A percentile compares a stretch with the other conserved stretches of the same genome.
Conservation (phyloP, 805 yeast species). For the Wickerhamiella sorbophila region DNA sequence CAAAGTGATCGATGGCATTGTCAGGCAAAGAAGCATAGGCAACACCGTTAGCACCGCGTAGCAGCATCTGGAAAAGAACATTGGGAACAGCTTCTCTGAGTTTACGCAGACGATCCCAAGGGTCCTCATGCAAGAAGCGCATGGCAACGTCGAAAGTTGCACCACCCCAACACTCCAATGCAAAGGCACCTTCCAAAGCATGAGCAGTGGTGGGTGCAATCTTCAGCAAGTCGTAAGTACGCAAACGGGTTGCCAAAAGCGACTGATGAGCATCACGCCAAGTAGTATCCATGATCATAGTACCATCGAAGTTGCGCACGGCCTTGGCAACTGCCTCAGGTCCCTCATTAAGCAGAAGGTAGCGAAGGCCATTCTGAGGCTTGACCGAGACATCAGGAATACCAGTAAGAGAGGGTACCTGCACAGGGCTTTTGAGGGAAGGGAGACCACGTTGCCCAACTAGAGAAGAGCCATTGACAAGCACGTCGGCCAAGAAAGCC, state of each 20-base stretch:
- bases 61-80: conserved; percentile 97
- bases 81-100: conserved; percentile 87
- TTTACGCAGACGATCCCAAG: conserved; percentile 90
- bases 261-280: conserved; percentile 99
- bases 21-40: conserved; percentile 97
- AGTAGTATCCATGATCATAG: conserved; percentile 93
- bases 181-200: conserved; percentile 80
- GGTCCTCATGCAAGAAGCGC: conserved; percentile 97
- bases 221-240: conserved; percentile 81
- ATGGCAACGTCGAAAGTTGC: conserved; percentile 98
- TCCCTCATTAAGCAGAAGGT: conserved; percentile 68
- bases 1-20: conserved; percentile 96
- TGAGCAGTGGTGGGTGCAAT: conserved; percentile 91
- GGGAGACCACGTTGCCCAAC: conserved; percentile 93
- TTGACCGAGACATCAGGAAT: conserved; percentile 43
- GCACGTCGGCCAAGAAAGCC: conserved; percentile 81
- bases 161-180: conserved; percentile 99
- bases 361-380: conserved; percentile 81
- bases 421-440: conserved; percentile 60
- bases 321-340: conserved; percentile 82
- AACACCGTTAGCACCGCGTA: conserved; percentile 98
- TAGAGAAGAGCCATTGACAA: conserved; percentile 91
- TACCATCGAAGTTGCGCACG: conserved; percentile 72
- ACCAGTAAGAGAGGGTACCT: conserved; percentile 60
- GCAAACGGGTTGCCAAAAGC: conserved; percentile 87